phyloP scores from a whole-genome alignment of 192 early-diverging fungal genomes.

The Entrophospora sp. region DNA sequence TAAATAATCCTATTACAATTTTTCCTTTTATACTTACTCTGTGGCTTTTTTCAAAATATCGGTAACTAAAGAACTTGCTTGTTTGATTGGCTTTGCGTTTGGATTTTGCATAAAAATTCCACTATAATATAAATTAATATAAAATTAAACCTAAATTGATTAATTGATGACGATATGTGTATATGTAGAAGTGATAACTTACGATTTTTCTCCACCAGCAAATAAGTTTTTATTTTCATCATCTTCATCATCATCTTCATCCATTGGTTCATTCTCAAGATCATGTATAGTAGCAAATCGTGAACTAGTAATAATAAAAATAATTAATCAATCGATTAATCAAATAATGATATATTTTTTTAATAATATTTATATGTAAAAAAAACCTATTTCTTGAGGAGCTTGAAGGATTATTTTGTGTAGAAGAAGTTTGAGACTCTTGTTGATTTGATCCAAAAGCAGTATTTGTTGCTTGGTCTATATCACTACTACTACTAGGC shows the following conservation, averaged over 20 bases:
- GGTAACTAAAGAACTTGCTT: slow-evolving; percentile 51
- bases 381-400: neutral
- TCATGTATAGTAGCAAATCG: slow-evolving; percentile 43
- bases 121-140: neutral
- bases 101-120: slow-evolving; percentile 32
- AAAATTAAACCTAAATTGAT: neutral
- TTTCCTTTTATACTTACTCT: slow-evolving; percentile 51
- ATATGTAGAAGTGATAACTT: slow-evolving; percentile 33
- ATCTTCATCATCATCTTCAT: slow-evolving; percentile 28
- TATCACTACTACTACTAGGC: too few species aligned
- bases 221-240: slow-evolving; percentile 66
- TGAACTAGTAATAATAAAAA: neutral
- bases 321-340: neutral
- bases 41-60: slow-evolving; percentile 73
- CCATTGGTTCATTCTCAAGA: slow-evolving; percentile 24
- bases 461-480: neutral
- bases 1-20: too few species aligned
- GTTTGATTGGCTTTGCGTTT: slow-evolving; percentile 33
- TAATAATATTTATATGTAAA: neutral
- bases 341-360: neutral
- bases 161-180: neutral
- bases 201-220: slow-evolving; percentile 93
- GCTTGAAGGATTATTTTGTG: neutral
- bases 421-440: neutral
- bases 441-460: neutral